A percentile compares a stretch with the other conserved stretches of the same genome.
Conservation (phyloP, 805 yeast genomes). For the Teunomyces stri region DNA sequence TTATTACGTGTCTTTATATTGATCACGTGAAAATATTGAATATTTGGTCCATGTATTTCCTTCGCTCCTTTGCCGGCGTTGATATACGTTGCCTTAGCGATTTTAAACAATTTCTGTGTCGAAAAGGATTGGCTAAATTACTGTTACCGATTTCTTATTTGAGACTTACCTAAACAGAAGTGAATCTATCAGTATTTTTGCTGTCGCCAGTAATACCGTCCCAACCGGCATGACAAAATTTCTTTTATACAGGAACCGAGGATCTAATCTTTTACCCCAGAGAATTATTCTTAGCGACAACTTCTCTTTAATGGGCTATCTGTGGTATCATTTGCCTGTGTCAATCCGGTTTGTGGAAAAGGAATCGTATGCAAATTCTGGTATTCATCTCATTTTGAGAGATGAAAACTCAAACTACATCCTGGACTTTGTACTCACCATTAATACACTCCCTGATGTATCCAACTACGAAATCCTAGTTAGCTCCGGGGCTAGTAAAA, state of each 20-base stretch:
- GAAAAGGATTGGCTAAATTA: too few relatives aligned
- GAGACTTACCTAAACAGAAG: too few relatives aligned
- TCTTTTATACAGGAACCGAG: not conserved
- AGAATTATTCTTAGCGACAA: not conserved
- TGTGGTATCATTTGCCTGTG: slow-evolving; percentile 21
- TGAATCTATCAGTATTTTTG: too few relatives aligned
- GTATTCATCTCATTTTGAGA: slow-evolving; percentile 16
- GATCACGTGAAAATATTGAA: not conserved
- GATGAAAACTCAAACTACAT: not conserved
- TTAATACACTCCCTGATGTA: slow-evolving; percentile 13
- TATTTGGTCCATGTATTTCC: too few relatives aligned
- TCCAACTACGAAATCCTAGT: slow-evolving; percentile 5
- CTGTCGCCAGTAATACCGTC: too few relatives aligned
- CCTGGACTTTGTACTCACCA: slow-evolving; percentile 15
- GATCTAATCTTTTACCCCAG: slow-evolving; percentile 3
- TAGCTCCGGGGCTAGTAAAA: slow-evolving; percentile 5
- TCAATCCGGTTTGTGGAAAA: slow-evolving; percentile 19
- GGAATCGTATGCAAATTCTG: slow-evolving; percentile 18
- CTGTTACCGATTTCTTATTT: too few relatives aligned
- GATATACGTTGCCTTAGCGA: too few relatives aligned
- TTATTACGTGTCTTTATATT: not conserved
- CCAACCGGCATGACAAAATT: not conserved
- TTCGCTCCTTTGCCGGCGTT: too few relatives aligned
- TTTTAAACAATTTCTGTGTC: too few relatives aligned
- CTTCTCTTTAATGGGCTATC: not conserved